phyloP scores from a whole-genome alignment of 2,329 filamentous ascomycete genomes.

The Phyllosticta citrichinensis region DNA sequence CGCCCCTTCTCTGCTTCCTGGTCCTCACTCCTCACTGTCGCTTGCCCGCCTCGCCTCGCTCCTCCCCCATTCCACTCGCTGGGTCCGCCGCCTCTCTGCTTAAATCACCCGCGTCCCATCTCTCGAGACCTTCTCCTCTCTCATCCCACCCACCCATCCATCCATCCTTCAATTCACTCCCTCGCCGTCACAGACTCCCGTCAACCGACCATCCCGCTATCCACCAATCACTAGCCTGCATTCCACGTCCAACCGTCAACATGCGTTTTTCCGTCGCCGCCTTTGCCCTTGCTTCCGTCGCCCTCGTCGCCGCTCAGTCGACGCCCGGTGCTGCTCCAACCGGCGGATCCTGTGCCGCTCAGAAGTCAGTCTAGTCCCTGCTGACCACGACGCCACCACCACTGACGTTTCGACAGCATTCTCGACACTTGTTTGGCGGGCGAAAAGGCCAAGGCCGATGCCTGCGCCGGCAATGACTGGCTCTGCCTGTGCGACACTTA shows the following conservation, averaged over 20 bases:
- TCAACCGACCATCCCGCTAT: neutral
- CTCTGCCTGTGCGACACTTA: constrained; percentile 50
- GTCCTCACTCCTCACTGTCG: neutral
- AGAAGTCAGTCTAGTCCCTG: constrained; percentile 24
- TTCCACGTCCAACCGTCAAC: neutral
- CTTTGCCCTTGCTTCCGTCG: constrained; percentile 7
- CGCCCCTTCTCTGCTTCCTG: neutral
- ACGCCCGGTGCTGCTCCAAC: neutral
- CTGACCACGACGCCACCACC: neutral
- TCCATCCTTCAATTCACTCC: neutral
- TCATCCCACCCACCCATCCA: neutral
- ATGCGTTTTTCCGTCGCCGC: constrained; percentile 8
- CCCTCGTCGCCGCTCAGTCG: constrained; percentile 11
- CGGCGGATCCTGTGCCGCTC: constrained; percentile 20
- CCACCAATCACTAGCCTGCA: neutral
- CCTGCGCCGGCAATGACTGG: constrained; percentile 41
- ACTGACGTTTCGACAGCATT: constrained; percentile 31
- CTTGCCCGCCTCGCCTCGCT: neutral
- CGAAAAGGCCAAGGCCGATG: constrained; percentile 32
- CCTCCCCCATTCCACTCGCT: neutral
- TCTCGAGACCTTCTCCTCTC: neutral
- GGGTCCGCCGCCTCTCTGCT: neutral
- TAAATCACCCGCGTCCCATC: neutral
- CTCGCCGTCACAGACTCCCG: too few relatives aligned
- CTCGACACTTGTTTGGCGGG: constrained; percentile 38